Percentiles rank a stretch among this genome's conserved stretches.
phyloP scores from a whole-genome alignment of 108 stramenopile genomes.

The Conticribra weissflogii region DNA sequence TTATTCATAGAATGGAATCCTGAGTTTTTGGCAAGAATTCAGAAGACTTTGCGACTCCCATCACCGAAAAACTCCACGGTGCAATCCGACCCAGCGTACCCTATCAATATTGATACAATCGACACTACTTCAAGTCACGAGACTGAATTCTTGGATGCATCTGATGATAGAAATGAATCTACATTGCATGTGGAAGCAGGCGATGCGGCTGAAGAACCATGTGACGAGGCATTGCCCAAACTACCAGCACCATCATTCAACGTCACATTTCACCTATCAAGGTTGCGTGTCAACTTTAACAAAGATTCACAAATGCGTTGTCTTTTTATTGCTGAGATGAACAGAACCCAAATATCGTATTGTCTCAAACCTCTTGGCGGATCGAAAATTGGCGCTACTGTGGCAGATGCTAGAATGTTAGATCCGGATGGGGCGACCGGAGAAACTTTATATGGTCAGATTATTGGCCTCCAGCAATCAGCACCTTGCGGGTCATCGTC shows the following conservation, averaged over 20 bases:
- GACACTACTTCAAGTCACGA: conserved; percentile 7
- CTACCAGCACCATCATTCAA: background rate
- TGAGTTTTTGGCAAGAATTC: conserved; percentile 71
- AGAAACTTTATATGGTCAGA: conserved; percentile 66
- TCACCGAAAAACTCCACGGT: background rate
- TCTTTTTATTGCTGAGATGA: conserved; percentile 73
- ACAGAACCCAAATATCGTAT: conserved; percentile 52
- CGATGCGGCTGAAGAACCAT: too few species aligned
- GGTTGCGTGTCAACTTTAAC: conserved; percentile 69
- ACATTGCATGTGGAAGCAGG: too few species aligned
- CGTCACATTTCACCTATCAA: conserved; percentile 57
- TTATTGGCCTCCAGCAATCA: conserved; percentile 69
- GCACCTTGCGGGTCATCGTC: conserved; percentile 2
- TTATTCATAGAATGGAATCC: conserved; percentile 85
- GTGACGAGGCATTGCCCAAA: background rate
- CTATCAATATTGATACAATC: conserved; percentile 3
- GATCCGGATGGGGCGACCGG: conserved; percentile 50
- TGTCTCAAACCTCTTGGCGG: conserved; percentile 50
- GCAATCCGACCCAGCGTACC: background rate
- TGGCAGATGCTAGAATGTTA: conserved; percentile 62
- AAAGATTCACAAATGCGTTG: conserved; percentile 69
- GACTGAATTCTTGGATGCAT: conserved; percentile 67
- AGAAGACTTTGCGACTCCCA: conserved; percentile 48
- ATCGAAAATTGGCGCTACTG: conserved; percentile 48
- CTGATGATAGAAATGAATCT: conserved; percentile 63